These are phyloP conservation scores for Cyclotella baltica DNA, from an alignment of 108 stramenopile species.

Conservation along the genomic window DNA sequence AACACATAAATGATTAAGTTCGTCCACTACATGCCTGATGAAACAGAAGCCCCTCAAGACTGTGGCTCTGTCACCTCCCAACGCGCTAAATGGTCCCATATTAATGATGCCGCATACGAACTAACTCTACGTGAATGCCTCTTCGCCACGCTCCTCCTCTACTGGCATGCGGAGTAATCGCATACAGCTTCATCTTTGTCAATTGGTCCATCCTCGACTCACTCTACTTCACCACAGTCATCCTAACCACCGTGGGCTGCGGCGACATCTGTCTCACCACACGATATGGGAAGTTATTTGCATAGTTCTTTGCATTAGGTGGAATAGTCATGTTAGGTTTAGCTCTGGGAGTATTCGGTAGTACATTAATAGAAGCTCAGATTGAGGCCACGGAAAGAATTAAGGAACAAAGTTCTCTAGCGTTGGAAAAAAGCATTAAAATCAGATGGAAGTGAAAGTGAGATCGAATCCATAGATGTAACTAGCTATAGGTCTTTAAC, in stretches of 20 bases:
- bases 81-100: constrained; percentile 38
- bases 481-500: background rate
- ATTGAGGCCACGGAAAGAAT: constrained; percentile 43
- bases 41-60: no score
- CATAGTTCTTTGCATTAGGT: constrained; percentile 67
- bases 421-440: constrained; percentile 21
- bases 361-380: constrained; percentile 56
- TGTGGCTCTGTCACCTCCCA: no score
- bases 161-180: constrained; percentile 59
- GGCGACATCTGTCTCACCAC: constrained; percentile 48
- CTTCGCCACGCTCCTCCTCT: constrained; percentile 46
- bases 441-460: background rate
- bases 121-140: constrained; percentile 56
- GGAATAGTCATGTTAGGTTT: constrained; percentile 68
- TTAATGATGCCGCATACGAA: constrained; percentile 21
- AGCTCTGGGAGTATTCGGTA: constrained; percentile 62
- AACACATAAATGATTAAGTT: no score
- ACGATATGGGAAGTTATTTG: constrained; percentile 57
- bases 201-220: constrained; percentile 67
- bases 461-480: background rate
- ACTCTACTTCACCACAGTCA: constrained; percentile 66
- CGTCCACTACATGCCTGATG: no score
- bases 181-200: constrained; percentile 59
- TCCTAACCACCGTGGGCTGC: constrained; percentile 50
- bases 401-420: constrained; percentile 12